A percentile compares a stretch with the other conserved stretches of the same genome.
These are phyloP conservation scores for Phyllosticta citrichinensis DNA, from an alignment of 2,329 filamentous ascomycete species.

Conservation along the genomic window DNA sequence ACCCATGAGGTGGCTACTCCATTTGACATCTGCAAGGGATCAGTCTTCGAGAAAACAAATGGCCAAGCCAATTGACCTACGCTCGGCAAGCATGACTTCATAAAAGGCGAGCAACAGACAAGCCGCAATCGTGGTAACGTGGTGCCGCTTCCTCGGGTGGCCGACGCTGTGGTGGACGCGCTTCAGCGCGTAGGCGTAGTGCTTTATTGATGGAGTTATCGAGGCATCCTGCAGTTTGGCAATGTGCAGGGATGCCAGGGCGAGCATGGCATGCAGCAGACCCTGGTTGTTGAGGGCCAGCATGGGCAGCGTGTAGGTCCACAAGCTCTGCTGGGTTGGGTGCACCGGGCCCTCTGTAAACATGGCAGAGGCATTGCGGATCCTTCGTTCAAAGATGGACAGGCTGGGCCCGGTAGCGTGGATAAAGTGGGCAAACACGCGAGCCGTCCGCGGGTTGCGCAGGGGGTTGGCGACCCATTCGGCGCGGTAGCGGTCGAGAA, in stretches of 20 bases:
- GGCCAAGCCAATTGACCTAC: background rate
- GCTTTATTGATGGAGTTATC: conserved; percentile 72
- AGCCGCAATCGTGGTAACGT: conserved; percentile 77
- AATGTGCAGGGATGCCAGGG: conserved; percentile 77
- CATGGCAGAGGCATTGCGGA: conserved; percentile 59
- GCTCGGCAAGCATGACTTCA: conserved; percentile 89
- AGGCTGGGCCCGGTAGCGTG: conserved; percentile 78
- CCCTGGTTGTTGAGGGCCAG: conserved; percentile 78
- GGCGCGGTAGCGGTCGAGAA: conserved; percentile 35
- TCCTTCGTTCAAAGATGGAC: conserved; percentile 78
- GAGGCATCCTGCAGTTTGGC: conserved; percentile 67
- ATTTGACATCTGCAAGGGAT: conserved; percentile 56
- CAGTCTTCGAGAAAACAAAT: background rate
- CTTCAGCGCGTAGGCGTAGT: conserved; percentile 80
- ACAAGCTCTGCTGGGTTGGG: conserved; percentile 49
- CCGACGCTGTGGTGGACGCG: conserved; percentile 67
- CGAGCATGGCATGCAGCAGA: conserved; percentile 82
- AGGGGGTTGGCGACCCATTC: conserved; percentile 52
- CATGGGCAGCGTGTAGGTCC: conserved; percentile 73
- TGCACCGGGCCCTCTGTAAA: conserved; percentile 53
- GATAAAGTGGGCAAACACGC: conserved; percentile 86
- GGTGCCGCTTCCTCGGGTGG: conserved; percentile 55
- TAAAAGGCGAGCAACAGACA: conserved; percentile 82
- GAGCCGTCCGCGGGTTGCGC: conserved; percentile 67
- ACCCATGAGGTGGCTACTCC: conserved; percentile 85